These are phyloP conservation scores for Aureobasidium pullulans DNA, from an alignment of 2,329 filamentous ascomycete species.

Conservation along the genomic window DNA sequence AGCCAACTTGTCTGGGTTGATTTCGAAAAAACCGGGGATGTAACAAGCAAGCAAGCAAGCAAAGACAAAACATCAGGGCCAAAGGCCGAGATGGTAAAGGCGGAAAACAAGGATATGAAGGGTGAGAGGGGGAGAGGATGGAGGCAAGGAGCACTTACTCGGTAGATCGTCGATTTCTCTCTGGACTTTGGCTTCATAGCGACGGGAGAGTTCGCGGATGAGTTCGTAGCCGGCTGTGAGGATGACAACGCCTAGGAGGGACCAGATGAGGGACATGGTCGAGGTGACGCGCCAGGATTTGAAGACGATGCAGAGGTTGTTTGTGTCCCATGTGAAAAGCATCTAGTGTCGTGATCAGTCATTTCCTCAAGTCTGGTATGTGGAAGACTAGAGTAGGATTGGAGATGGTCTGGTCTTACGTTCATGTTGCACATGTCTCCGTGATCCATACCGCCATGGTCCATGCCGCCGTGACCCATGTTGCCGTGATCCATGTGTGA, in stretches of 20 bases:
- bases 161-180: constrained; percentile 40
- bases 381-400: no score
- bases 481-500: constrained; percentile 16
- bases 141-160: constrained; percentile 25
- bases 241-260: constrained; percentile 72
- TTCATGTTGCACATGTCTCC: constrained; percentile 78
- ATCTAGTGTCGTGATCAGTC: constrained; percentile 54
- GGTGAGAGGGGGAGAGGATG: background rate
- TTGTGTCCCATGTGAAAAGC: constrained; percentile 95
- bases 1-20: background rate
- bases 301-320: constrained; percentile 94
- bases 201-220: constrained; percentile 66
- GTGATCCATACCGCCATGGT: constrained; percentile 44
- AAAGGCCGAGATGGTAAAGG: background rate
- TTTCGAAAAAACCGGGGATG: background rate
- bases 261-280: constrained; percentile 67
- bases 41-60: background rate
- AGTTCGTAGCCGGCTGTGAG: constrained; percentile 91
- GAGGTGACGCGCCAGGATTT: constrained; percentile 78
- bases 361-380: background rate
- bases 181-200: constrained; percentile 58
- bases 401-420: constrained; percentile 43
- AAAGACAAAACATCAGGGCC: background rate
- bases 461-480: constrained; percentile 30
- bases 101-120: background rate